These are phyloP conservation scores for Candolleomyces aberdarensis DNA, from an alignment of 768 basidiomycete species.

Conservation along the genomic window DNA sequence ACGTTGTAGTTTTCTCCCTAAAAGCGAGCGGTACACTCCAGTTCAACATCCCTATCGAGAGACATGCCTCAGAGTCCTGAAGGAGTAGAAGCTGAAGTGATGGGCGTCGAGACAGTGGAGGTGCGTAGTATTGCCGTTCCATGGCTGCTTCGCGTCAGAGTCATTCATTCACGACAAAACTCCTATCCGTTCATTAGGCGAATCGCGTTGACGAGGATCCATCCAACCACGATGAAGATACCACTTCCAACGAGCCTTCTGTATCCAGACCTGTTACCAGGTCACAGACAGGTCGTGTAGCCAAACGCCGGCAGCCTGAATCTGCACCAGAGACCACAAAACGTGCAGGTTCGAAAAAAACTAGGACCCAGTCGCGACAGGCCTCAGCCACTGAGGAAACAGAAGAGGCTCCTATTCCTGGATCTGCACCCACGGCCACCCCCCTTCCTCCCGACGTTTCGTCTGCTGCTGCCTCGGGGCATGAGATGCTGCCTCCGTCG, in stretches of 20 bases:
- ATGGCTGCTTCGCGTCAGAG: constrained; percentile 13
- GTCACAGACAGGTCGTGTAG: constrained; percentile 30
- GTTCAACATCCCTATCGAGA: background rate
- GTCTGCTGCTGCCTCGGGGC: background rate
- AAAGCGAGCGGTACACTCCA: background rate
- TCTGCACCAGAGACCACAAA: constrained; percentile 10
- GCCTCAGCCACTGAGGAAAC: constrained; percentile 1
- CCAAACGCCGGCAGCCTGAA: constrained; percentile 26
- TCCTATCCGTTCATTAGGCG: constrained; percentile 8
- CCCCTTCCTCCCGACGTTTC: constrained; percentile 5
- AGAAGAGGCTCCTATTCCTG: constrained; percentile 2
- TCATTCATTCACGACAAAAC: background rate
- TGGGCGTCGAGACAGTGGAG: background rate
- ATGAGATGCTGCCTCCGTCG: background rate
- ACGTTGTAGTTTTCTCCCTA: background rate
- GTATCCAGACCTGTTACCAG: constrained; percentile 29
- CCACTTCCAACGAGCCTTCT: background rate
- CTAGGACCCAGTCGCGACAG: constrained; percentile 1
- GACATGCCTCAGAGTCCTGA: background rate
- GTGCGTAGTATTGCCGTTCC: constrained; percentile 12
- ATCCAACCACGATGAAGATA: background rate
- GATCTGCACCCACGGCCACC: constrained; percentile 2
- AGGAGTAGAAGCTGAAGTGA: background rate
- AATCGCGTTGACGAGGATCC: constrained; percentile 3
- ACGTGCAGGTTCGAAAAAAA: constrained; percentile 5